These are phyloP conservation scores for Lentinula raphanica DNA, from an alignment of 768 basidiomycete species.

Conservation along the genomic window DNA sequence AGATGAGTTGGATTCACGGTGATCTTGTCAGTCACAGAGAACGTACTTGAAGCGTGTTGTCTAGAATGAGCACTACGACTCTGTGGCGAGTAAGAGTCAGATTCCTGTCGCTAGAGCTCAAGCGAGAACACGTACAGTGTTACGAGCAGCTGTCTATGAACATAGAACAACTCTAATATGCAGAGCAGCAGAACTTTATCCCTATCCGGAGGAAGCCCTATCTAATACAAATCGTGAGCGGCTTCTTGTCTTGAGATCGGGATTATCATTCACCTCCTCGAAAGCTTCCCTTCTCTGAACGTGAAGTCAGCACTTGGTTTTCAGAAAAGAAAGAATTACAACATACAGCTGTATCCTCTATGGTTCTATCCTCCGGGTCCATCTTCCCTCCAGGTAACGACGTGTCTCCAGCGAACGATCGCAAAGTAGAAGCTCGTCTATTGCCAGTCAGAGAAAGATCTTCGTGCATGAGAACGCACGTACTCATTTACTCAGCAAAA, in stretches of 20 bases:
- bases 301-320: neutral
- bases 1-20: neutral
- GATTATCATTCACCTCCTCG: conserved; percentile 61
- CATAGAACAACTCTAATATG: conserved; percentile 72
- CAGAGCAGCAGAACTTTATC: conserved; percentile 71
- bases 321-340: neutral
- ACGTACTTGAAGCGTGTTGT: conserved; percentile 65
- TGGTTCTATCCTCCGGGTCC: conserved; percentile 58
- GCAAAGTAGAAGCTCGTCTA: conserved; percentile 70
- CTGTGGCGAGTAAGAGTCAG: conserved; percentile 29
- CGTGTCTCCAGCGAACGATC: conserved; percentile 83
- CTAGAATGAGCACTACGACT: conserved; percentile 80
- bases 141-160: conserved; percentile 67
- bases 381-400: conserved; percentile 83
- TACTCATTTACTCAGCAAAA: conserved; percentile 74
- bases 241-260: neutral
- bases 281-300: conserved; percentile 80
- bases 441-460: neutral
- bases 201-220: conserved; percentile 71
- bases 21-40: neutral
- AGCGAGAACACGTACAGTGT: conserved; percentile 67
- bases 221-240: conserved; percentile 34
- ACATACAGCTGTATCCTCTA: conserved; percentile 80
- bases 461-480: neutral
- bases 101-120: neutral